Conservation (phyloP, 192 early-diverging fungal species). For the Linnemannia zychae region DNA sequence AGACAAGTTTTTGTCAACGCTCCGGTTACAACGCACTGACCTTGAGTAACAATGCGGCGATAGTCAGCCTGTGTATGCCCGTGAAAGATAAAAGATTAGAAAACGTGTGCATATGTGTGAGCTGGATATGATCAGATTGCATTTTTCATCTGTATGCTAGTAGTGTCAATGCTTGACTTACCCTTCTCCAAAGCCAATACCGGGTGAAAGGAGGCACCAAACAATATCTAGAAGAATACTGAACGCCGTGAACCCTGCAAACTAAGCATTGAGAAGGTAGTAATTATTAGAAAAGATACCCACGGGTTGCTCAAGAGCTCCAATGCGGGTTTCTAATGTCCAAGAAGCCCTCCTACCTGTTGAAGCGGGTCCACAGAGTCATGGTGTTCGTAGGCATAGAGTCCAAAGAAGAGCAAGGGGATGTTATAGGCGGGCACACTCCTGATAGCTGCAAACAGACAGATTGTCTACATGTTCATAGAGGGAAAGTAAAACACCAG, state of each 20-base stretch:
- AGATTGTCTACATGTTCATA: slow-evolving; percentile 56
- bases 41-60: slow-evolving; percentile 32
- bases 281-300: neutral
- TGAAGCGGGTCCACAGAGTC: slow-evolving; percentile 66
- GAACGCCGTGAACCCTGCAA: slow-evolving; percentile 60
- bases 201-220: slow-evolving; percentile 59
- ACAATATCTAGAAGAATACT: slow-evolving; percentile 64
- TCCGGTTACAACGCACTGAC: slow-evolving; percentile 17
- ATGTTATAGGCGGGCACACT: slow-evolving; percentile 65
- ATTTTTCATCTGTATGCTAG: neutral
- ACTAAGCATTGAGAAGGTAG: slow-evolving; percentile 33
- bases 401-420: slow-evolving; percentile 66
- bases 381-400: slow-evolving; percentile 65
- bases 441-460: slow-evolving; percentile 62
- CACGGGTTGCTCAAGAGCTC: too few relatives aligned
- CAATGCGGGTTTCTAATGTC: neutral
- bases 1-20: neutral
- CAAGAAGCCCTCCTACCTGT: slow-evolving; percentile 42
- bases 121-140: neutral
- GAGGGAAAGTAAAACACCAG: neutral
- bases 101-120: neutral
- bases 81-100: slow-evolving; percentile 1
- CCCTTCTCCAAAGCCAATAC: slow-evolving; percentile 59
- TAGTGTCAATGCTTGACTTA: slow-evolving; percentile 26
- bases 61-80: slow-evolving; percentile 27